Conservation (phyloP, 2,329 filamentous ascomycete species). For the Fusarium begoniae region DNA sequence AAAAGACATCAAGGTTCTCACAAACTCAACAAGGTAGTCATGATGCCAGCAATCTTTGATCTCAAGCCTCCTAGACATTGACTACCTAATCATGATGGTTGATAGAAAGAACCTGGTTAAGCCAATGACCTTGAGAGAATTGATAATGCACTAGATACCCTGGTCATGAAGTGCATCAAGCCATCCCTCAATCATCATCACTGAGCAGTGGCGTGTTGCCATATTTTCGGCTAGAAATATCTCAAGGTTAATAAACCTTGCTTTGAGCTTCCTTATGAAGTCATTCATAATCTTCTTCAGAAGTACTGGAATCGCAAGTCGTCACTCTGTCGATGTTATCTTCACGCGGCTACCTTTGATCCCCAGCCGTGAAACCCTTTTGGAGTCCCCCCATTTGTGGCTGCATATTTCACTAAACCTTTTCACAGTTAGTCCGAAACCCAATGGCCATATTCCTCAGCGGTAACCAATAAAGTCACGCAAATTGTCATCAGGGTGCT, state of each 20-base stretch:
- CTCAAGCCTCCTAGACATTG: neutral
- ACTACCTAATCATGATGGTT: neutral
- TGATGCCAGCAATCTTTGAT: neutral
- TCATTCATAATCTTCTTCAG: fast-evolving
- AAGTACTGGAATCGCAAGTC: no score
- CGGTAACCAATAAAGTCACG: slow-evolving; percentile 9
- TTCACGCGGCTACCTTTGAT: no score
- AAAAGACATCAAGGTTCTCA: slow-evolving; percentile 24
- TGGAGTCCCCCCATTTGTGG: neutral
- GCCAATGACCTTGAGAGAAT: slow-evolving; percentile 4
- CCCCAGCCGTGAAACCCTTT: neutral
- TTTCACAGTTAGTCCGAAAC: neutral
- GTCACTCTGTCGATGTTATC: neutral
- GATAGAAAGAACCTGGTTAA: fast-evolving
- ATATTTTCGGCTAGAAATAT: neutral
- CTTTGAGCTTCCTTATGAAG: no score
- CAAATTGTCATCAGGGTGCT: slow-evolving; percentile 27
- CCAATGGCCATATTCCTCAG: neutral
- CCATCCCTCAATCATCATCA: neutral
- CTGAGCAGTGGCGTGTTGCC: neutral
- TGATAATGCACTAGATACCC: neutral
- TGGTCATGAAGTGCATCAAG: neutral
- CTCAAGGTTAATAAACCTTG: neutral
- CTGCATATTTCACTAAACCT: neutral
- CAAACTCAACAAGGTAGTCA: neutral